Percentiles rank a stretch among this genome's conserved stretches.
phyloP scores from a whole-genome alignment of 108 stramenopile genomes.

The Discostella pseudostelligera region DNA sequence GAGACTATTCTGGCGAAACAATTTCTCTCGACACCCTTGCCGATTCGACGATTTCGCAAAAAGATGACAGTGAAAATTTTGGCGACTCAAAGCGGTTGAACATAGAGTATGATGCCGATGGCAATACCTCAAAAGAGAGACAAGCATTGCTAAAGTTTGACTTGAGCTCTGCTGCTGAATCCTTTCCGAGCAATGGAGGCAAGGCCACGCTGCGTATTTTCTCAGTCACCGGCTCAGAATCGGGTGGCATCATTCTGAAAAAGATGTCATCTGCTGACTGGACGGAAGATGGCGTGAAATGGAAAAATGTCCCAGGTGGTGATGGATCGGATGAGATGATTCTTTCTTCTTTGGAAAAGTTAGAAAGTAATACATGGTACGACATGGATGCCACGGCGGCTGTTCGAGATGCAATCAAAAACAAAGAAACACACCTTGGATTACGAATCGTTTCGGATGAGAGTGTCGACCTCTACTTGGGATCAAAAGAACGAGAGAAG shows the following conservation, averaged over 20 bases:
- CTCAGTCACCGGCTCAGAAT: constrained; percentile 16
- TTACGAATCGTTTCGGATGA: constrained; percentile 33
- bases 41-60: constrained; percentile 28
- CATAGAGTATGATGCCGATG: constrained; percentile 15
- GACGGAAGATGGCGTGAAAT: constrained; percentile 27
- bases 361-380: constrained; percentile 33
- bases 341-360: constrained; percentile 27
- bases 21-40: constrained; percentile 22
- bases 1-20: constrained; percentile 22
- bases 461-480: constrained; percentile 21
- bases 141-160: constrained; percentile 43
- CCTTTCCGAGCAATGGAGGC: constrained; percentile 14
- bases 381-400: constrained; percentile 37
- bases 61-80: constrained; percentile 22
- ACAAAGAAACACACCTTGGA: constrained; percentile 20
- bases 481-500: constrained; percentile 32
- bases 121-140: constrained; percentile 15
- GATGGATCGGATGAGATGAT: constrained; percentile 34
- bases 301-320: constrained; percentile 37
- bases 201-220: constrained; percentile 31
- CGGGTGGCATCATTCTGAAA: constrained; percentile 32
- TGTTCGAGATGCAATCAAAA: constrained; percentile 34
- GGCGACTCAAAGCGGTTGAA: constrained; percentile 21
- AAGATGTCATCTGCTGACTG: constrained; percentile 36
- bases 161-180: constrained; percentile 21